Conservation (phyloP, 805 yeast genomes). For the Saturnispora mendoncae region DNA sequence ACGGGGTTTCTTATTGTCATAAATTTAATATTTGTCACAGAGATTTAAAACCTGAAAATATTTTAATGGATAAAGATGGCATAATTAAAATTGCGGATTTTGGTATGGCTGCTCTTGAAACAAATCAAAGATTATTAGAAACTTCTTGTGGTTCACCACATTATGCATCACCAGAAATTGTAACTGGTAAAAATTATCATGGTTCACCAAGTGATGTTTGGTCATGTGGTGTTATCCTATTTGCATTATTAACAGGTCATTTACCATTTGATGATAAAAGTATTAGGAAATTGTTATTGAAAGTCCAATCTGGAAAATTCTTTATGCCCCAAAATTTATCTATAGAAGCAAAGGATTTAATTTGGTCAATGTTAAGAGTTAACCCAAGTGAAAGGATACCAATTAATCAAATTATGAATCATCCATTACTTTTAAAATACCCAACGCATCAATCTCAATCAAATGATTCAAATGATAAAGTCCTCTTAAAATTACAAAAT, state of each 20-base stretch:
- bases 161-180: conserved; percentile 84
- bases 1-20: conserved; percentile 76
- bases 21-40: conserved; percentile 74
- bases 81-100: conserved; percentile 77
- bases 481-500: conserved; percentile 17
- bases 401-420: conserved; percentile 55
- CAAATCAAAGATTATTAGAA: conserved; percentile 58
- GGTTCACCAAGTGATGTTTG: conserved; percentile 83
- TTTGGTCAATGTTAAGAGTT: conserved; percentile 55
- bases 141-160: conserved; percentile 86
- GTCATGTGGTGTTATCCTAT: conserved; percentile 80
- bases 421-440: conserved; percentile 46
- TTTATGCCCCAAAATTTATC: conserved; percentile 63
- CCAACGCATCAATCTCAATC: conserved; percentile 33
- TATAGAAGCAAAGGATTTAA: conserved; percentile 57
- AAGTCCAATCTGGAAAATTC: conserved; percentile 69
- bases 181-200: conserved; percentile 66
- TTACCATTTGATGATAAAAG: conserved; percentile 79
- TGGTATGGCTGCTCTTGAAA: conserved; percentile 84
- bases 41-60: conserved; percentile 75
- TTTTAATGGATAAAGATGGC: conserved; percentile 53
- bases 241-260: conserved; percentile 72
- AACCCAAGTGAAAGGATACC: conserved; percentile 65
- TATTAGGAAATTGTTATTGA: conserved; percentile 57
- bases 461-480: conserved; percentile 6